These are phyloP conservation scores for Syncephalastrum sp. DNA, from an alignment of 371 early-diverging fungal genomes.

Conservation along the genomic window DNA sequence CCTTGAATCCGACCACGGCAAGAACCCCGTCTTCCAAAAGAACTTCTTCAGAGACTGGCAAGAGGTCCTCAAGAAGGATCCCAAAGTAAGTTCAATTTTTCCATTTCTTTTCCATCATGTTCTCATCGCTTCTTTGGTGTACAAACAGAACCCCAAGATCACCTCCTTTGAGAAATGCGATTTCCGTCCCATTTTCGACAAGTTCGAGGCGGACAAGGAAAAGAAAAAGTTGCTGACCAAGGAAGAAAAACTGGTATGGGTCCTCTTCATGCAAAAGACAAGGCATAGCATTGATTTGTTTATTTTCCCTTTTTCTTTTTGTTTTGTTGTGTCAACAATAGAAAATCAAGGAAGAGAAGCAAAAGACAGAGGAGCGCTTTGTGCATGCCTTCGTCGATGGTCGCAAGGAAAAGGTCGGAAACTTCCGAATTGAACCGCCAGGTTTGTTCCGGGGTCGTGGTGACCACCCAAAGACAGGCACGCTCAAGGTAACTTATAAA, in stretches of 20 bases:
- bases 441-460: constrained; percentile 96
- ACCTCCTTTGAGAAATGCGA: constrained; percentile 84
- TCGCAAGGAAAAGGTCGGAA: constrained; percentile 95
- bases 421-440: constrained; percentile 96
- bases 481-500: constrained; percentile 64
- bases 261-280: neutral
- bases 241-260: constrained; percentile 79
- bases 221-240: constrained; percentile 83
- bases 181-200: constrained; percentile 82
- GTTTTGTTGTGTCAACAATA: constrained; percentile 7
- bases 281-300: neutral
- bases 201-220: constrained; percentile 78
- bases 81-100: constrained; percentile 48
- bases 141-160: constrained; percentile 64
- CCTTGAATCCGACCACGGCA: constrained; percentile 81
- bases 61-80: constrained; percentile 60
- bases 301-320: constrained; percentile 1
- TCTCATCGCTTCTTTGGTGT: constrained; percentile 1
- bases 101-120: neutral
- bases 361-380: constrained; percentile 71
- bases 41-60: constrained; percentile 94
- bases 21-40: constrained; percentile 80
- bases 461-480: constrained; percentile 94
- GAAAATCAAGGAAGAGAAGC: constrained; percentile 74
- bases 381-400: constrained; percentile 82